Conservation (phyloP, 2,329 filamentous ascomycete species). For the Diaporthe australafricana region DNA sequence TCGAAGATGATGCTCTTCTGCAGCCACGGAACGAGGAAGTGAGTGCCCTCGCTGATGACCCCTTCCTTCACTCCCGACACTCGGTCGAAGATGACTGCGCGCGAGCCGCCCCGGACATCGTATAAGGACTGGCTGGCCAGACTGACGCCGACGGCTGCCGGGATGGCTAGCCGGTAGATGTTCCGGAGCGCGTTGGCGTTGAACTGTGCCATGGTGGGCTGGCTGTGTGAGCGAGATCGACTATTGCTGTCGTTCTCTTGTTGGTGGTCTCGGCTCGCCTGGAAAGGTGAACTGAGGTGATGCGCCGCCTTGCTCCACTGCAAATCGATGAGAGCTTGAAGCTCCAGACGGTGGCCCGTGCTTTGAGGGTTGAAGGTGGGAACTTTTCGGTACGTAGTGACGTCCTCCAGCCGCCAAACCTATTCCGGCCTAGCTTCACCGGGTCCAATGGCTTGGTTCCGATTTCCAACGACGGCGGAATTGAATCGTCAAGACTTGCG, state of each 20-base stretch:
- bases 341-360: constrained; percentile 31
- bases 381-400: background rate
- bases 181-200: constrained; percentile 36
- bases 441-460: constrained; percentile 37
- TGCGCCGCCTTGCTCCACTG: constrained; percentile 18
- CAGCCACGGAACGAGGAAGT: constrained; percentile 96
- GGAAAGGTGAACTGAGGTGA: constrained; percentile 13
- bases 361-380: background rate
- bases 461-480: constrained; percentile 42
- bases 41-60: constrained; percentile 95
- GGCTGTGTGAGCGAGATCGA: background rate
- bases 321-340: constrained; percentile 25
- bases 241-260: constrained; percentile 16
- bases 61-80: constrained; percentile 90
- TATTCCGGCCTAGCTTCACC: background rate
- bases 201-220: constrained; percentile 60
- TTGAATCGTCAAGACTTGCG: constrained; percentile 22
- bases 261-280: constrained; percentile 5
- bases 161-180: constrained; percentile 78
- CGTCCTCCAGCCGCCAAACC: background rate
- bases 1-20: constrained; percentile 96
- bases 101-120: constrained; percentile 94
- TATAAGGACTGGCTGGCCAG: constrained; percentile 86
- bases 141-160: constrained; percentile 75
- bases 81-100: constrained; percentile 98